These are phyloP conservation scores for Penicillium robsamsonii DNA, from an alignment of 495 filamentous ascomycete genomes.

Conservation along the genomic window DNA sequence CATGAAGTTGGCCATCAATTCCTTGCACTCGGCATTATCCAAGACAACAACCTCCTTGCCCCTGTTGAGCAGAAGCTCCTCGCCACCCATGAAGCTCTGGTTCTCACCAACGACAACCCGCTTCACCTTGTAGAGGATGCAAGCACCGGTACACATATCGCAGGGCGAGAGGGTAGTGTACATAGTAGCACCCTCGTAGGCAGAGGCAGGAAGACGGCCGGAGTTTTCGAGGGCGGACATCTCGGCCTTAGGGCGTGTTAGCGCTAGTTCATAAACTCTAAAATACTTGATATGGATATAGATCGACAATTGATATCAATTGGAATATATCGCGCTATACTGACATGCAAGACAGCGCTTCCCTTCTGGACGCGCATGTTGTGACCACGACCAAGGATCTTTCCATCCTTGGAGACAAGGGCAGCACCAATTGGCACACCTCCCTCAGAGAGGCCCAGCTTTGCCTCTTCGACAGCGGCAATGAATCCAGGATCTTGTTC, in stretches of 20 bases:
- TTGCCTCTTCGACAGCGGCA: slow-evolving; percentile 76
- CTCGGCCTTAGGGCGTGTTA: slow-evolving; percentile 57
- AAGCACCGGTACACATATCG: slow-evolving; percentile 86
- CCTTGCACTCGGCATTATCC: slow-evolving; percentile 64
- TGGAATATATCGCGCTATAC: slow-evolving; percentile 18
- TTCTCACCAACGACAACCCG: slow-evolving; percentile 87
- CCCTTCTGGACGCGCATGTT: slow-evolving; percentile 79
- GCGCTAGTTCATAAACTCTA: not conserved
- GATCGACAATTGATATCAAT: slow-evolving; percentile 1
- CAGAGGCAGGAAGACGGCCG: slow-evolving; percentile 68
- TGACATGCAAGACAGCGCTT: slow-evolving; percentile 73
- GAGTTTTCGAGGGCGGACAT: slow-evolving; percentile 77
- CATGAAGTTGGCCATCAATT: slow-evolving; percentile 76
- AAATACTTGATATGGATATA: not conserved
- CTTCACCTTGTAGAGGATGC: slow-evolving; percentile 73
- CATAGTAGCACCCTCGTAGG: slow-evolving; percentile 75
- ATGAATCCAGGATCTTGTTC: slow-evolving; percentile 50
- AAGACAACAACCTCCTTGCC: slow-evolving; percentile 77
- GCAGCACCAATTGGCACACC: slow-evolving; percentile 82
- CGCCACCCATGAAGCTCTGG: slow-evolving; percentile 72
- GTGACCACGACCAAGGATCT: slow-evolving; percentile 74
- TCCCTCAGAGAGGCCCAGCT: slow-evolving; percentile 64
- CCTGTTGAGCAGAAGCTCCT: slow-evolving; percentile 65
- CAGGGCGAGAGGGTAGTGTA: slow-evolving; percentile 86
- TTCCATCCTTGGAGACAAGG: slow-evolving; percentile 66